Evolutionary conservation across 73 alveolate species (phyloP).

Genomic region (Stentor coeruleus): DNA sequence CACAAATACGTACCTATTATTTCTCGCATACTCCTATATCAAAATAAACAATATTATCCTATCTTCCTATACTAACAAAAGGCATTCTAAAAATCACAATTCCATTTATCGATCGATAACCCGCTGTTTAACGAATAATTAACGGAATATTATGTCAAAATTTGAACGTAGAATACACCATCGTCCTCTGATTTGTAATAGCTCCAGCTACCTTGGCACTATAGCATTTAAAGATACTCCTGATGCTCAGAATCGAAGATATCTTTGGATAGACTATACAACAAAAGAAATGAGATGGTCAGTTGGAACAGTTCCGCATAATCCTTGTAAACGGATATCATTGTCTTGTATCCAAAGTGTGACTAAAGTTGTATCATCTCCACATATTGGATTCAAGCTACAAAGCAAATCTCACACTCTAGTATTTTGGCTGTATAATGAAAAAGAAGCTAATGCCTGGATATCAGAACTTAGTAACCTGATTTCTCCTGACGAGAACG

Average conservation of each 20-base stretch:
- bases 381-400: not conserved
- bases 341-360: not conserved
- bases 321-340: not conserved
- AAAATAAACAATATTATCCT: too few relatives aligned
- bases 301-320: not conserved
- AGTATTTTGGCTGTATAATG: not conserved
- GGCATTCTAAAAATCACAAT: too few relatives aligned
- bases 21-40: too few relatives aligned
- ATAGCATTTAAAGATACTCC: not conserved
- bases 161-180: not conserved
- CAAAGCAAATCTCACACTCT: not conserved
- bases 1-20: too few relatives aligned
- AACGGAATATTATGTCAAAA: too few relatives aligned
- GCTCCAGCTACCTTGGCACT: not conserved
- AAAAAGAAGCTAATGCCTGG: not conserved
- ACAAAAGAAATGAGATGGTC: not conserved
- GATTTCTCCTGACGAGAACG: not conserved
- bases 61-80: too few relatives aligned
- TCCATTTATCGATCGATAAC: too few relatives aligned
- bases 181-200: not conserved
- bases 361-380: not conserved
- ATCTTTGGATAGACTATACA: not conserved
- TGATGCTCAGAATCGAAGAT: not conserved
- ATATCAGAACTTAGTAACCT: not conserved
- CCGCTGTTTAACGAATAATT: too few relatives aligned